Evolutionary conservation across 176 grass and related monocot species (phyloP).

Genomic region (Hyparrhenia diplandra): DNA sequence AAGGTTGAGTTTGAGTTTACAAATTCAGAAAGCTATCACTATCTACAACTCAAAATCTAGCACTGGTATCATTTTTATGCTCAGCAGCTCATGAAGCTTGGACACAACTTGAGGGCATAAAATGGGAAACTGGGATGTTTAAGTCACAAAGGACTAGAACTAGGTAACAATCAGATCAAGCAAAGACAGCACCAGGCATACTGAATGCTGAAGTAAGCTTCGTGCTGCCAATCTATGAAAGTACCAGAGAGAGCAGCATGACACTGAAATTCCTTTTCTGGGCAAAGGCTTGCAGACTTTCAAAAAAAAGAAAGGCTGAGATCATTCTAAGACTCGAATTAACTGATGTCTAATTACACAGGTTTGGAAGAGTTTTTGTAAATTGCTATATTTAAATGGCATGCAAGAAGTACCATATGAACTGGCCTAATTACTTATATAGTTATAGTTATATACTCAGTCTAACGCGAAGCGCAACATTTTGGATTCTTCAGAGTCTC

Average conservation of each 20-base stretch:
- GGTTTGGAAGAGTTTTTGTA: background rate
- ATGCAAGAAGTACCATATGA: background rate
- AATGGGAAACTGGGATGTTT: background rate
- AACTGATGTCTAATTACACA: background rate
- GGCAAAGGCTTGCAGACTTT: too few relatives aligned
- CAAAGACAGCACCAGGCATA: background rate
- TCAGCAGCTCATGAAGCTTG: constrained; percentile 3
- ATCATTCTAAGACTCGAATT: background rate
- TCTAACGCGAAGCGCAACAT: background rate
- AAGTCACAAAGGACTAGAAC: background rate
- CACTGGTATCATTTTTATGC: background rate
- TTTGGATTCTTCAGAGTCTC: background rate
- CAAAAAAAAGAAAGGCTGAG: background rate
- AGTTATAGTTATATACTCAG: too few relatives aligned
- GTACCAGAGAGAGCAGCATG: background rate
- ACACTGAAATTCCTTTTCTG: background rate
- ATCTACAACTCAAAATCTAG: background rate
- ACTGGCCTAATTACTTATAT: background rate
- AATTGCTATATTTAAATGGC: background rate
- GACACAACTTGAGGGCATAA: background rate
- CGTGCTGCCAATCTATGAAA: background rate
- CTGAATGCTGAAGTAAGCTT: background rate
- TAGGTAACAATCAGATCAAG: background rate
- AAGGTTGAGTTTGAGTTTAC: background rate
- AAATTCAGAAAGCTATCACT: background rate